Evolutionary conservation across 2,329 filamentous ascomycete species (phyloP), one percentile per base, ranked within the genome.

Genomic region (Sporothrix protearum): DNA sequence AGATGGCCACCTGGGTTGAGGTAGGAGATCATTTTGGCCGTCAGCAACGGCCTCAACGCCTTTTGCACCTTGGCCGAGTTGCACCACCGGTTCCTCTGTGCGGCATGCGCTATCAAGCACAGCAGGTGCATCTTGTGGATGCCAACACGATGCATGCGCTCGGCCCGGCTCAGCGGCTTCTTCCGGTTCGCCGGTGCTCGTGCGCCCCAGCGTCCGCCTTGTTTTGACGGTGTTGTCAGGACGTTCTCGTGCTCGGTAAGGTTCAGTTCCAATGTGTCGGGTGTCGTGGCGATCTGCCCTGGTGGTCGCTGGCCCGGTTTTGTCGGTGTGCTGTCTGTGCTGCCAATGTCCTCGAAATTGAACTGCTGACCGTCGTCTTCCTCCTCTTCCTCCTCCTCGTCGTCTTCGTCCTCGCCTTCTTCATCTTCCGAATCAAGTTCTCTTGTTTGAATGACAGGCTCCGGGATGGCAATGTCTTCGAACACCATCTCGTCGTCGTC

Each of bases 111-210:
- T 19, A 99, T 81, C 1, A 99, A 84, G 78, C 93, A 97, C 16
- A 97, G 82, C 0, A 98, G 75, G 80, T 99, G 94, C 73, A 89
- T 84, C 80, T 95, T 97, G 80, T 99, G 96, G n/a, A 94, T 85
- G 68, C 93, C 87, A 39, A 96, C 79, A 25, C 94, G 88, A 16
- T 79, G 81, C 57, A 81, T 80, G 73, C 82, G 86, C 75, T 90
- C 87, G 25, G 83, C 83, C 73, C 83, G 86, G 30, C 80, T 86
- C 3, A 88, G 80, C 1, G 85, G 83, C 76, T 85, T 89, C 68
- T 85, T 83, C 63, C 84, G 81, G 30, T 84, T 82, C 0, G 73
- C 76, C 1, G 73, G 73, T 51, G 77, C 78, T 66, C 79, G 81
- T 57, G 74, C 53, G 64, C 78, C 33, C 70, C 25, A 78, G 59